phyloP scores from a whole-genome alignment of 495 filamentous ascomycete species.

The Staphylotrichum longicolle region DNA sequence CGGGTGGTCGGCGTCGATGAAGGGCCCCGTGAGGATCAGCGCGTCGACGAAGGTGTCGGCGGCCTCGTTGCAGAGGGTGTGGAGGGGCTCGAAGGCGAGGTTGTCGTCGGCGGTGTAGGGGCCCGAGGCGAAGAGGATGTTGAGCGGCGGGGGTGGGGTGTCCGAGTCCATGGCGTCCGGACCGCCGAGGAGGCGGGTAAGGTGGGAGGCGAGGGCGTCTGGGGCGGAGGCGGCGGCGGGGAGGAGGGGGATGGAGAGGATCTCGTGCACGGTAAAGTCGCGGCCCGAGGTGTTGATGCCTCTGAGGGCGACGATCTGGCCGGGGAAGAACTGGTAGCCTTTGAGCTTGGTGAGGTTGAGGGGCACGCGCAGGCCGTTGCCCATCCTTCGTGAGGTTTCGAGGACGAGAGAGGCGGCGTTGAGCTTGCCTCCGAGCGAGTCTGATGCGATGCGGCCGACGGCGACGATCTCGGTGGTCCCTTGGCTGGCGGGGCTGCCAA shows the following conservation, averaged over 20 bases:
- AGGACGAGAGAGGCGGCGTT: constrained; percentile 80
- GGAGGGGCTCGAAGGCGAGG: constrained; percentile 80
- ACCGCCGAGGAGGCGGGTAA: constrained; percentile 60
- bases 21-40: constrained; percentile 81
- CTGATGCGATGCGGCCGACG: constrained; percentile 86
- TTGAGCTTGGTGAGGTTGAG: constrained; percentile 68
- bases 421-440: constrained; percentile 76
- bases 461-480: constrained; percentile 84
- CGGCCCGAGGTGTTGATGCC: constrained; percentile 86
- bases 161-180: constrained; percentile 58
- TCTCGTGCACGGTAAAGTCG: constrained; percentile 75
- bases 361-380: constrained; percentile 75
- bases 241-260: constrained; percentile 70
- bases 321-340: constrained; percentile 85
- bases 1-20: constrained; percentile 88
- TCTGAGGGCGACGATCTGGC: constrained; percentile 83
- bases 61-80: constrained; percentile 74
- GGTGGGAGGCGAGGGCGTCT: constrained; percentile 58
- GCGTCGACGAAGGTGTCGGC: constrained; percentile 71
- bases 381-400: constrained; percentile 82
- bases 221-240: constrained; percentile 64
- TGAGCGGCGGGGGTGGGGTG: constrained; percentile 60
- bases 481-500: constrained; percentile 81
- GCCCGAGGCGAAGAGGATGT: constrained; percentile 72
- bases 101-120: constrained; percentile 92